Percentiles rank a stretch among this genome's conserved stretches.
phyloP scores from a whole-genome alignment of 1,284 basidiomycete genomes.

The Trametes sp. region DNA sequence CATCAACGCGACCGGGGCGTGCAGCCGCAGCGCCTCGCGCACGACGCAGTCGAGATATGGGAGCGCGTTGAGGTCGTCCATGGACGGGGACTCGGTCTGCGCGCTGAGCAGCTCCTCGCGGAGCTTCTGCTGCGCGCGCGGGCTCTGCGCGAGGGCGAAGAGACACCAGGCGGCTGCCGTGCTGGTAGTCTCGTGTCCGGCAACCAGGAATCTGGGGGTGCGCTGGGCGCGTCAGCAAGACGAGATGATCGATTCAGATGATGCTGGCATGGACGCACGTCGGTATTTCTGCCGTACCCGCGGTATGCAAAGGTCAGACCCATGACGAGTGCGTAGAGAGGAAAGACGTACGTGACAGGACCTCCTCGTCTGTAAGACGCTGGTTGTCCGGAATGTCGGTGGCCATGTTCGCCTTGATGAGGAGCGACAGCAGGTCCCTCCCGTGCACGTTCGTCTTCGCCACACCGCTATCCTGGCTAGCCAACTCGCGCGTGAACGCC shows the following conservation, averaged over 20 bases:
- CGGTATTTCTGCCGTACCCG: constrained; percentile 3
- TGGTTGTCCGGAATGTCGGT: constrained; percentile 51
- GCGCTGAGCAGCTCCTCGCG: constrained; percentile 69
- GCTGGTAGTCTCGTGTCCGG: constrained; percentile 68
- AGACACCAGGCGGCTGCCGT: constrained; percentile 64
- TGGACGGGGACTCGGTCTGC: constrained; percentile 45
- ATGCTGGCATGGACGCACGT: constrained; percentile 9
- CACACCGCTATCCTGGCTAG: constrained; percentile 9
- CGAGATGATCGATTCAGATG: constrained; percentile 18
- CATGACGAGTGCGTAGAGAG: neutral
- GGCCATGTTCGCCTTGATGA: constrained; percentile 58
- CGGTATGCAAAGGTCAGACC: neutral
- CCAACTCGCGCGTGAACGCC: constrained; percentile 28
- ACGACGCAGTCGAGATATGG: constrained; percentile 66
- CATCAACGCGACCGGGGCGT: constrained; percentile 66
- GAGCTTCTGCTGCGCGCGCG: constrained; percentile 67
- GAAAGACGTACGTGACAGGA: constrained; percentile 53
- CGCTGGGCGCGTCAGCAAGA: constrained; percentile 47
- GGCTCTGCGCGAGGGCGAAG: constrained; percentile 63
- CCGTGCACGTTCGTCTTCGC: constrained; percentile 33
- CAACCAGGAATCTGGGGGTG: constrained; percentile 28
- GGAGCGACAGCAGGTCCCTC: constrained; percentile 42
- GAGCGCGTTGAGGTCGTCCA: constrained; percentile 60
- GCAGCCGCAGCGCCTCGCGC: constrained; percentile 73
- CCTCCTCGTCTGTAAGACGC: constrained; percentile 59